A percentile compares a stretch with the other conserved stretches of the same genome.
These are phyloP conservation scores for Pseudomicrostroma phylloplanum DNA, from an alignment of 1,284 basidiomycete species.

Conservation along the genomic window DNA sequence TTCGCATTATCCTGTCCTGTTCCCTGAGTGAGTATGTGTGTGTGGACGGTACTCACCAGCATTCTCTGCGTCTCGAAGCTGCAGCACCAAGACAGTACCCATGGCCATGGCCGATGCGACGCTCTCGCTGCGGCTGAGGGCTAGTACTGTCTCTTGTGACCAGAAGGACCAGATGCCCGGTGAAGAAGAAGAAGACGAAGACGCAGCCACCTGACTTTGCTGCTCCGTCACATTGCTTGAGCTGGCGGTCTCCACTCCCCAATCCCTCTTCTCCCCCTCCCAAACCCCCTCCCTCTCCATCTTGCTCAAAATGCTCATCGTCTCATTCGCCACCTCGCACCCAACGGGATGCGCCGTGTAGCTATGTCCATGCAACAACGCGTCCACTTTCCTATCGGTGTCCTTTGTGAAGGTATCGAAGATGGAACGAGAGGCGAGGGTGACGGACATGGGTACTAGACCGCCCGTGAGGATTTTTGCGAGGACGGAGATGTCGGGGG, in stretches of 20 bases:
- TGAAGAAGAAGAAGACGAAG: not conserved
- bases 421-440: conserved; percentile 68
- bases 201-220: not conserved
- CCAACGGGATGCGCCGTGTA: conserved; percentile 62
- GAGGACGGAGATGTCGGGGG: conserved; percentile 70
- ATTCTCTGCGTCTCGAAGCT: conserved; percentile 61
- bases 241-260: not conserved
- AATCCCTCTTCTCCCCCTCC: conserved; percentile 45
- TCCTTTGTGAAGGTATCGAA: conserved; percentile 68
- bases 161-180: conserved; percentile 74
- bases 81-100: conserved; percentile 79
- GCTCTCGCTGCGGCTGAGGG: conserved; percentile 58
- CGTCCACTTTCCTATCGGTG: conserved; percentile 70
- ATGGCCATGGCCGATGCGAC: conserved; percentile 78
- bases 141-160: conserved; percentile 66
- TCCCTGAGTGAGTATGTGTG: too few relatives aligned
- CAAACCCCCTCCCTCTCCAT: conserved; percentile 58
- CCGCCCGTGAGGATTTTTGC: conserved; percentile 95
- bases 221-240: conserved; percentile 1
- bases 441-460: conserved; percentile 72
- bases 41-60: conserved; percentile 50
- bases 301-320: conserved; percentile 61
- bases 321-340: conserved; percentile 79
- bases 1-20: too few relatives aligned
- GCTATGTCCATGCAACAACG: conserved; percentile 87